Evolutionary conservation across 306 rosid species (phyloP).

Genomic region (Mimosa bimucronata): DNA sequence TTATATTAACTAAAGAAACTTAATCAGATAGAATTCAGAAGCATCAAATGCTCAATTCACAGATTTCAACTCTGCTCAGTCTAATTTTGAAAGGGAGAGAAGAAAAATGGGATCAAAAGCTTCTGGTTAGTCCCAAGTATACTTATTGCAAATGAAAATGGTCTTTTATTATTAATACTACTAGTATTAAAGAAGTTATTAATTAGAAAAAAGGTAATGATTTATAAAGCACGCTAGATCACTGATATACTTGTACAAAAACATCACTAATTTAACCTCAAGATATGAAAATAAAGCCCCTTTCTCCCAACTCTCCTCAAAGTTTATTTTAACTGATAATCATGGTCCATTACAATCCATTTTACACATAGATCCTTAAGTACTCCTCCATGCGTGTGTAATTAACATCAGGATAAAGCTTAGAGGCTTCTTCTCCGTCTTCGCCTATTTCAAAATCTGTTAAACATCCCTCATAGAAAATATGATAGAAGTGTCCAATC

Average conservation of each 20-base stretch:
- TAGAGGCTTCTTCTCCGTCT: constrained; percentile 78
- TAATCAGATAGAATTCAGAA: background rate
- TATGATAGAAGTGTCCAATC: constrained; percentile 68
- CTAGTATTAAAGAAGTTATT: background rate
- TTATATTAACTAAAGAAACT: background rate
- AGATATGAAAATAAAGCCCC: background rate
- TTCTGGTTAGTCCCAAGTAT: constrained; percentile 20
- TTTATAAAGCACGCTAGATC: background rate
- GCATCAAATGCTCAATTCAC: background rate
- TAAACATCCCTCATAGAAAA: constrained; percentile 78
- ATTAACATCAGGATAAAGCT: constrained; percentile 80
- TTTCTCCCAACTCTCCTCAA: background rate
- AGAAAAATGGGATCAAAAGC: background rate
- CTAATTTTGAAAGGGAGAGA: background rate
- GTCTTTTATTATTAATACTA: background rate
- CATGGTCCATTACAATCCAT: background rate
- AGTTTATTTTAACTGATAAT: background rate
- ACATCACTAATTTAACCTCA: background rate
- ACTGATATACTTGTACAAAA: background rate
- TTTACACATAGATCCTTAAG: constrained; percentile 44
- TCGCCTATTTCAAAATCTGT: constrained; percentile 73
- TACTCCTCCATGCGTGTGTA: constrained; percentile 77
- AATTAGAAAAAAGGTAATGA: background rate
- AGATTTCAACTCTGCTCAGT: background rate
- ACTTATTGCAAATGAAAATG: background rate